Conservation (phyloP, 345 rosid species). For the Sapria himalayana region DNA sequence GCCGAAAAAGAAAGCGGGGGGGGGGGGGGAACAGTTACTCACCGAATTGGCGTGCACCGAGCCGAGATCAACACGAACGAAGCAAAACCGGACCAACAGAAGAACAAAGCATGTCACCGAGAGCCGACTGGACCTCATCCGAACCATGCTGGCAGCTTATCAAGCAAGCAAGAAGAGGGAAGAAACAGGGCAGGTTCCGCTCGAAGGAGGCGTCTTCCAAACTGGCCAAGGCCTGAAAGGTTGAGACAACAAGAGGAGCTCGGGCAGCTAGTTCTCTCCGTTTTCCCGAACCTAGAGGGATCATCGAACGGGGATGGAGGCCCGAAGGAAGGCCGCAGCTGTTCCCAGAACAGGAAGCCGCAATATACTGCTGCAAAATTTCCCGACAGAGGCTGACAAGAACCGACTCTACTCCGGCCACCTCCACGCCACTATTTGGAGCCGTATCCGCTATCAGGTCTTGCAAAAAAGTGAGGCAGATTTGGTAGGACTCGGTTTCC, state of each 20-base stretch:
- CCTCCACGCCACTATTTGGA: constrained; percentile 21
- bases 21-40: too few species aligned
- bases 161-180: constrained; percentile 61
- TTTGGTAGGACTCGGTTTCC: constrained; percentile 87
- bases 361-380: constrained; percentile 53
- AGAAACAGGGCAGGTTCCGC: constrained; percentile 45
- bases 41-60: too few species aligned
- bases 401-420: constrained; percentile 38
- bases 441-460: constrained; percentile 50
- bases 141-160: constrained; percentile 90
- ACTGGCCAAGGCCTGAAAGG: constrained; percentile 61
- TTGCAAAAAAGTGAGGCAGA: constrained; percentile 79
- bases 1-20: too few species aligned
- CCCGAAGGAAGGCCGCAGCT: constrained; percentile 17
- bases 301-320: constrained; percentile 31
- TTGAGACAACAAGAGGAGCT: constrained; percentile 57
- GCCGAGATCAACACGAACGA: constrained; percentile 32
- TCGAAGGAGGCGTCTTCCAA: constrained; percentile 57
- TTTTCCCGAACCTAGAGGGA: constrained; percentile 81
- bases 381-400: constrained; percentile 54
- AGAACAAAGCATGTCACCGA: constrained; percentile 67
- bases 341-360: constrained; percentile 24
- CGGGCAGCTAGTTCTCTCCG: constrained; percentile 68
- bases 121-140: constrained; percentile 73
- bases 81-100: constrained; percentile 72